Conservation (phyloP, 306 rosid species). For the Pyrus betulifolia region DNA sequence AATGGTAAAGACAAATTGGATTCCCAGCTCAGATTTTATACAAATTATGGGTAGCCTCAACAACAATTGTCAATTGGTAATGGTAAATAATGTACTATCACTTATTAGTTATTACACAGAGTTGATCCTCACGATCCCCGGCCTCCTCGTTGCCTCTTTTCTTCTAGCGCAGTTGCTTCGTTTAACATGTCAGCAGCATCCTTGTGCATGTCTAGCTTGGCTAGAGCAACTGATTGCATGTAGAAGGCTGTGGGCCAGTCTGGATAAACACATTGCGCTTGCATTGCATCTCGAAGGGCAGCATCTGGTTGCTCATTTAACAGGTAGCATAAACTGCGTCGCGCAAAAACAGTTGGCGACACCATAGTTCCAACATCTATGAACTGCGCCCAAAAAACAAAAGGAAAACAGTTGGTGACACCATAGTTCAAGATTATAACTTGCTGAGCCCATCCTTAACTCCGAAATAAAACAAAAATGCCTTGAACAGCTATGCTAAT, state of each 20-base stretch:
- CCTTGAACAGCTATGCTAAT: not conserved
- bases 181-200: constrained; percentile 94
- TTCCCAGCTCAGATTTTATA: constrained; percentile 71
- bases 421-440: not conserved
- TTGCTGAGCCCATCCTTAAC: not conserved
- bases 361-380: constrained; percentile 90
- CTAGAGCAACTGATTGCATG: constrained; percentile 98
- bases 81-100: constrained; percentile 1
- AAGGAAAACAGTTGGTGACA: not conserved
- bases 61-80: constrained; percentile 15
- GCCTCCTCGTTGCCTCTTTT: constrained; percentile 79
- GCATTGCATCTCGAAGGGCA: constrained; percentile 98
- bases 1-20: constrained; percentile 37
- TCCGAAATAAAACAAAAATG: not conserved
- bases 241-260: constrained; percentile 97
- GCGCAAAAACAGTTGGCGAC: constrained; percentile 88
- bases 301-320: constrained; percentile 86
- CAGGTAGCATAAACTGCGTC: constrained; percentile 91
- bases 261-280: constrained; percentile 85
- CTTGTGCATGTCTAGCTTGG: constrained; percentile 91
- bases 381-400: constrained; percentile 43
- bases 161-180: constrained; percentile 86
- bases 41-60: constrained; percentile 57
- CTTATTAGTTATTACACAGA: constrained; percentile 1
- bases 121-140: constrained; percentile 40